Base-by-base conservation (phyloP, 164 flowering plant species). In the Litsea cubeba region DNA sequence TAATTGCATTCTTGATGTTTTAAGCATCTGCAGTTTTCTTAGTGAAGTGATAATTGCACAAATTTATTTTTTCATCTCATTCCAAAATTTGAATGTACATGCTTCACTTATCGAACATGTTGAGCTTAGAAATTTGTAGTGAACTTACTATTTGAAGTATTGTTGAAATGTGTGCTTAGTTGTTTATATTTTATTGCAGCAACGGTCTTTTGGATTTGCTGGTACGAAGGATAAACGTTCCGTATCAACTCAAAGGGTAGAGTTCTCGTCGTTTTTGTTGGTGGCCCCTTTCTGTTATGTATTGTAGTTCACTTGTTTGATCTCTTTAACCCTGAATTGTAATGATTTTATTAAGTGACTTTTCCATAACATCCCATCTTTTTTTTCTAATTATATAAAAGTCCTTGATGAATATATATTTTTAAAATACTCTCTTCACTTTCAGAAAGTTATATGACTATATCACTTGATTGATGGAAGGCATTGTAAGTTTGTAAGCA, bases 171-270 rank as follows among this genome's bases (percentile, higher is more conserved):
- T 14, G 66, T 26, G 17, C 64, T 35, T 17, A 32, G 11, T 32
- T 62, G 62, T 0, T 75, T 54, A 22, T 40, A 15, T 68, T 30
- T 60, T 69, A 71, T 77, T 25, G 75, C 96, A 95, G 99, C 90
- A 93, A 73, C 85, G 88, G 66, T 88, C 99, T 70, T 91, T 95
- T 87, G 99, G 99, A 49, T 92, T 93, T 86, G 85, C 97, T 32
- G 99, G 99, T 65, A 95, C 99, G 50, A 95, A 95, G 77, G 99
- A 95, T 71, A 95, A 93, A 84, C 97, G 99, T 15, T 70, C 99
- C 71, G 85, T 95, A 70, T 74, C 99, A 65, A 92, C 98, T 75
- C 99, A 95, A 81, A 86, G 88, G 89, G 99, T 92, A 86, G 71
- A 23, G 14, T 75, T 40, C 71, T 70, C 50, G 25, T 73, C 54